Evolutionary conservation across 139 green algal genomes (phyloP).

Genomic region (Auxenochlorella pyrenoidosa): DNA sequence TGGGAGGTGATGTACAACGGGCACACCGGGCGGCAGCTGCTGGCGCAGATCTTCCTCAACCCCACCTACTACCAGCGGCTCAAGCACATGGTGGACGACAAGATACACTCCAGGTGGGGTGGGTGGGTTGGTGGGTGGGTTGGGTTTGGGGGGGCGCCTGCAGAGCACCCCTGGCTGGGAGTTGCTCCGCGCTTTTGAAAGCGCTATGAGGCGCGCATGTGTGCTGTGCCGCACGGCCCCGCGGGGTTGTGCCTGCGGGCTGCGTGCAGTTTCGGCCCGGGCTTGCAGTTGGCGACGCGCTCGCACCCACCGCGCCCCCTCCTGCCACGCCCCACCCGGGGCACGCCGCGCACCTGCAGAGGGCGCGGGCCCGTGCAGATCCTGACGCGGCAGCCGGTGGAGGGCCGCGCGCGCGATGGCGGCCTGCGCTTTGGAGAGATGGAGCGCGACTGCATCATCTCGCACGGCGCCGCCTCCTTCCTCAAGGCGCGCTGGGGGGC

Average conservation of each 20-base stretch:
- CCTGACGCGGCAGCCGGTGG: slow-evolving; percentile 96
- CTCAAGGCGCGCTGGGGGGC: slow-evolving; percentile 67
- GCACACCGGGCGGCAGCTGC: slow-evolving; percentile 85
- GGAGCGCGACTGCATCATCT: slow-evolving; percentile 99
- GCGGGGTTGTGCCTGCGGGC: too few species aligned
- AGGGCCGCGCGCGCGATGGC: slow-evolving; percentile 95
- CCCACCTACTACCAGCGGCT: slow-evolving; percentile 99
- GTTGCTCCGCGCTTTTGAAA: too few species aligned
- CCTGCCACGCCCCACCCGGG: too few species aligned
- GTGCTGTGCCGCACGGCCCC: too few species aligned
- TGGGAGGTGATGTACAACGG: slow-evolving; percentile 98
- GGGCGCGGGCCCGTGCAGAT: slow-evolving; percentile 68
- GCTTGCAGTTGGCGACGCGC: too few species aligned
- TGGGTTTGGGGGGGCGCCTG: too few species aligned
- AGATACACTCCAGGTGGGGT: slow-evolving; percentile 90
- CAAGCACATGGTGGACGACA: slow-evolving; percentile 99
- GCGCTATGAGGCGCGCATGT: too few species aligned
- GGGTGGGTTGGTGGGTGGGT: too few species aligned
- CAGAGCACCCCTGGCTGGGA: too few species aligned
- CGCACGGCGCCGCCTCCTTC: slow-evolving; percentile 83
- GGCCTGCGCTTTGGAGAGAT: slow-evolving; percentile 98
- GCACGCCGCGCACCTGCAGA: too few species aligned
- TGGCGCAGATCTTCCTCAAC: slow-evolving; percentile 92
- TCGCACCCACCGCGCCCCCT: too few species aligned
- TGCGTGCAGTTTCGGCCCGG: too few species aligned